Base-by-base conservation (phyloP, 2,329 filamentous ascomycete species). In the Nemania serpens region DNA sequence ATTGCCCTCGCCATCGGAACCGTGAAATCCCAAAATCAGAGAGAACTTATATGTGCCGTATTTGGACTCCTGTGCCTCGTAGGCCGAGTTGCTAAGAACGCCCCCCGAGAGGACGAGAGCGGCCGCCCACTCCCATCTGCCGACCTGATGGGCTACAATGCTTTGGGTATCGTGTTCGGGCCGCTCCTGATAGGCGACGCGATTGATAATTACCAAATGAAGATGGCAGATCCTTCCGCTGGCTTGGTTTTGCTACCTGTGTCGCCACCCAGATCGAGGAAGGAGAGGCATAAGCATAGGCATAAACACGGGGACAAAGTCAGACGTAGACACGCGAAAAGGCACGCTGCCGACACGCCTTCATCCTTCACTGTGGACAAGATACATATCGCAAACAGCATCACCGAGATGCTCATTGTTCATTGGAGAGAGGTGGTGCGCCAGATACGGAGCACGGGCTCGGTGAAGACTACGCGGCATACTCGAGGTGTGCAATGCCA, bases 41-140 rank as follows among this genome's bases (percentile, higher is more conserved):
- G 87, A 22, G 85, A 89, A 48, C 75, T 90, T 3, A 86, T 90
- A 45, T 89, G 84, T 63, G 84, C 86, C 5, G 86, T 90, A 0
- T 87, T 90, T 70, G 88, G 87, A 0, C 76, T 90, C 12, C 76
- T 90, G 11, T 85, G 82, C 54, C 76, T 88, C 39, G 80, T 90
- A 57, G 87, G 86, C 2, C 77, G 83, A 25, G 76, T 80, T 4
- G 84, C 86, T 2, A 84, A 89, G 69, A 78, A 76, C 36, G 74
- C 80, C 0, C 78, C 79, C 4, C 77, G 81, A 25, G 82, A 86
- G 68, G 81, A 86, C 62, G 78, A 78, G 17, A 74, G 76, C 11
- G 82, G 84, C 5, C 75, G 77, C 39, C 81, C 84, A 2, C 74
- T 86, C 11, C 81, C 83, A 1, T 84, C 82, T 2, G 77, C 78